Percentiles rank a stretch among this genome's conserved stretches.
phyloP scores from a whole-genome alignment of 352 stramenopile genomes.

The Pythium aquatile region DNA sequence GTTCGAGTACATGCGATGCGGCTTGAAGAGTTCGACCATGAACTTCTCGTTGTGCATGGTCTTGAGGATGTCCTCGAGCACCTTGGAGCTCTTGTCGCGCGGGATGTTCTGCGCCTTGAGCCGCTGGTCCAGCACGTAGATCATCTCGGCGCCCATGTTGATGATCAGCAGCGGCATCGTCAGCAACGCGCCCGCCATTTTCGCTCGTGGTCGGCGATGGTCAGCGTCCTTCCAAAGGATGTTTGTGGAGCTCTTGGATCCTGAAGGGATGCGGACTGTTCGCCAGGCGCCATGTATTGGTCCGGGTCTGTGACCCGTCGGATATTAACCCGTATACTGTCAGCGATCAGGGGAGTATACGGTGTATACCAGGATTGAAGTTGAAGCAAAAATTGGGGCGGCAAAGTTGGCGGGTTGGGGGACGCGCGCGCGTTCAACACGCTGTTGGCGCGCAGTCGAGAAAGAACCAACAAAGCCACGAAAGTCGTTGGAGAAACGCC shows the following conservation, averaged over 20 bases:
- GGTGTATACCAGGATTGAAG: constrained; percentile 1
- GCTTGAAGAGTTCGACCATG: constrained; percentile 91
- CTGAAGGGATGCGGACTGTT: not conserved
- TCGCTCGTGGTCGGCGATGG: not conserved
- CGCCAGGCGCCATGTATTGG: no score
- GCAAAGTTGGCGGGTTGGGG: constrained; percentile 1
- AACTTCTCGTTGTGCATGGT: constrained; percentile 93
- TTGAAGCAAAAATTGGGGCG: constrained; percentile 7
- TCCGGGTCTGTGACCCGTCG: not conserved
- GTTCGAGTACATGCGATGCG: constrained; percentile 91
- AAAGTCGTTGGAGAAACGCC: not conserved
- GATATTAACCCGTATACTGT: not conserved
- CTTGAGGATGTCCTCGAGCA: constrained; percentile 90
- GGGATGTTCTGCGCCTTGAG: constrained; percentile 90
- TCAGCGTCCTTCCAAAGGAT: not conserved
- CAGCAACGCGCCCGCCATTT: constrained; percentile 66
- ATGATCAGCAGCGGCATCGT: constrained; percentile 92
- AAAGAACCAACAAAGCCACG: not conserved
- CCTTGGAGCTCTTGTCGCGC: constrained; percentile 88
- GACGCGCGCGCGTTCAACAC: not conserved
- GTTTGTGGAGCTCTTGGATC: not conserved
- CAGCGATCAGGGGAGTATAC: not conserved
- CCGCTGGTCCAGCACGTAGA: constrained; percentile 92
- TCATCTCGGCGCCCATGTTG: constrained; percentile 94
- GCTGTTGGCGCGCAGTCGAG: not conserved